Conservation (phyloP, 2,329 filamentous ascomycete species). For the Trichoderma sp. region DNA sequence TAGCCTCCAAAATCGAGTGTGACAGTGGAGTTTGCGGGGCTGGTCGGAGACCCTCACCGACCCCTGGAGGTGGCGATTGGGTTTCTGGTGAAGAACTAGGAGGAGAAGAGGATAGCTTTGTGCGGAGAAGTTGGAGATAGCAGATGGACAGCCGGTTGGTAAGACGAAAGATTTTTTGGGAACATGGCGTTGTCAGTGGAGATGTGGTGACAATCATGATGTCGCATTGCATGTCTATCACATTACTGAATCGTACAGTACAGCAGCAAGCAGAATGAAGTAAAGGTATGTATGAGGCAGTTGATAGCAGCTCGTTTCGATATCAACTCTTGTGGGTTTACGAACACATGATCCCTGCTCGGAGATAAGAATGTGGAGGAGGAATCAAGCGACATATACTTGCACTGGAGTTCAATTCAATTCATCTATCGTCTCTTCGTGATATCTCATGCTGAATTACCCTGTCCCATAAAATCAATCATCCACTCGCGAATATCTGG, state of each 20-base stretch:
- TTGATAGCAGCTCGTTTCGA: neutral
- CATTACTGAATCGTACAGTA: neutral
- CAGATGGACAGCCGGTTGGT: neutral
- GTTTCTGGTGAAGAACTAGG: neutral
- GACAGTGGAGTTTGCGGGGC: slow-evolving; percentile 1
- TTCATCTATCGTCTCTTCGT: neutral
- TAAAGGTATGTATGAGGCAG: too few species aligned
- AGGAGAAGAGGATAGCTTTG: neutral
- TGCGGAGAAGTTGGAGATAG: slow-evolving; percentile 5
- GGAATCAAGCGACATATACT: neutral
- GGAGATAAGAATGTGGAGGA: neutral
- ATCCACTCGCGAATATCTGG: slow-evolving; percentile 12
- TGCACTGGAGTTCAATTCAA: neutral
- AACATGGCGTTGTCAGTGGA: neutral
- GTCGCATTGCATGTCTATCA: neutral
- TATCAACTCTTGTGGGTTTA: neutral
- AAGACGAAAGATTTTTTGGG: neutral
- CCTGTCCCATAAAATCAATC: slow-evolving; percentile 10
- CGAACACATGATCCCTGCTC: neutral
- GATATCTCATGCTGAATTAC: neutral
- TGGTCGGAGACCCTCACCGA: slow-evolving; percentile 24
- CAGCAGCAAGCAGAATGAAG: neutral
- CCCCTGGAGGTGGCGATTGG: slow-evolving; percentile 11
- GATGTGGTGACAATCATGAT: neutral
- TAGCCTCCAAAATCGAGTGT: neutral